Conservation (phyloP, 164 flowering plant species). For the Vitis riparia region DNA sequence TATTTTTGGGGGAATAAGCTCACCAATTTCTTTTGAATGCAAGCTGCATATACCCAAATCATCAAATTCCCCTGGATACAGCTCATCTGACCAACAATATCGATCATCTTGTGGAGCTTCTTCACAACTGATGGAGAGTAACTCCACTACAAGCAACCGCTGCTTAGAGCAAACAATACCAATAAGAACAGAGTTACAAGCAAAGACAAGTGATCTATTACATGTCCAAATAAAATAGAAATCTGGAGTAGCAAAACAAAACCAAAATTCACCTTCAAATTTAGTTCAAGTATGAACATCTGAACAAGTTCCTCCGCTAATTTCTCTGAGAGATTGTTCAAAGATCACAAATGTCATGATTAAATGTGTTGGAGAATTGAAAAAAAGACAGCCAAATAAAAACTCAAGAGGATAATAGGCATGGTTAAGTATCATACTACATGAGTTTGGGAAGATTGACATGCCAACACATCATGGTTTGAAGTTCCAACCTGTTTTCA, state of each 20-base stretch:
- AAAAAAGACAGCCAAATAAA: no score
- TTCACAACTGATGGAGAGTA: conserved; percentile 44
- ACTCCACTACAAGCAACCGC: conserved; percentile 66
- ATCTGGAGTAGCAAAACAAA: background rate
- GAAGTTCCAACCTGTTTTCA: background rate
- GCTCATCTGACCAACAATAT: conserved; percentile 60
- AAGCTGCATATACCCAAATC: conserved; percentile 48
- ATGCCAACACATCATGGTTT: no score
- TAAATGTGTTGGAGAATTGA: background rate
- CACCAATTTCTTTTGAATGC: conserved; percentile 34
- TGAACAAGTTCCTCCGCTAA: conserved; percentile 70
- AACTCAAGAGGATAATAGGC: no score
- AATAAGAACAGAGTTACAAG: background rate
- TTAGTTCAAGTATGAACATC: conserved; percentile 66
- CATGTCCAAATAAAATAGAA: background rate
- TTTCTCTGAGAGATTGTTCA: conserved; percentile 40
- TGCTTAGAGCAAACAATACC: conserved; percentile 22
- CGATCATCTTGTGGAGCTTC: conserved; percentile 19
- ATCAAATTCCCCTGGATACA: conserved; percentile 72
- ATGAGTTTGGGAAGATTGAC: no score
- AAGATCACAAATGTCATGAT: conserved; percentile 8
- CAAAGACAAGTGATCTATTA: background rate
- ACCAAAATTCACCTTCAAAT: conserved; percentile 50
- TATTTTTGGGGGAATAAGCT: conserved; percentile 44
- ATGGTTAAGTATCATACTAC: no score